Percentiles rank a stretch among this genome's conserved stretches.
Conservation (phyloP, 2,329 filamentous ascomycete genomes). For the Apiospora malaysiana region DNA sequence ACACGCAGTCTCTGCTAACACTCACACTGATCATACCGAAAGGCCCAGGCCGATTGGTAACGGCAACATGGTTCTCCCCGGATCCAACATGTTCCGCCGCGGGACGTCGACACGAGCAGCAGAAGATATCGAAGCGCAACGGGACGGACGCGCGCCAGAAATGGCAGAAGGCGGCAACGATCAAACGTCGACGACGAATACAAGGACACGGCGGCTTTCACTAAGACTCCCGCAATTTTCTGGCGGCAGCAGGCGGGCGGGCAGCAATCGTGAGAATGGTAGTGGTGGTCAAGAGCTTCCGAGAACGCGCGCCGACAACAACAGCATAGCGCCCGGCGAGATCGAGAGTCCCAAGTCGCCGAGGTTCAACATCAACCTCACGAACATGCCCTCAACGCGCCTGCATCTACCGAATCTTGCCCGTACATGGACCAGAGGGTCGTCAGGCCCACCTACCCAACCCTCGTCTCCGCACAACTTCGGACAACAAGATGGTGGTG, state of each 20-base stretch:
- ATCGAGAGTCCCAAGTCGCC: slow-evolving; percentile 56
- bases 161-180: background rate
- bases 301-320: slow-evolving; percentile 21
- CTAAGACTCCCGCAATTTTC: slow-evolving; percentile 1
- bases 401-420: slow-evolving; percentile 49
- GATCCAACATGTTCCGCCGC: slow-evolving; percentile 21
- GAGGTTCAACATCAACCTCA: slow-evolving; percentile 44
- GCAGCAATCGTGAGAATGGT: background rate
- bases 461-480: slow-evolving; percentile 22
- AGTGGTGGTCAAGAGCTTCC: background rate
- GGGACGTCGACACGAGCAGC: background rate
- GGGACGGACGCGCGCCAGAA: background rate
- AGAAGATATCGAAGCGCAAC: slow-evolving; percentile 20
- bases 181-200: background rate
- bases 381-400: slow-evolving; percentile 48
- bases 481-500: slow-evolving; percentile 20
- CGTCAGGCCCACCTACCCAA: slow-evolving; percentile 28
- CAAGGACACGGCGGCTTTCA: background rate
- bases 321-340: slow-evolving; percentile 28
- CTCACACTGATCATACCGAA: background rate
- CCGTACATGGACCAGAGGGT: slow-evolving; percentile 44
- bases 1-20: background rate
- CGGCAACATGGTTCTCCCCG: slow-evolving; percentile 23
- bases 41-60: slow-evolving; percentile 11
- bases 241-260: background rate